Base-by-base conservation (phyloP, 2,329 filamentous ascomycete genomes). In the Conoideocrella luteorostrata region DNA sequence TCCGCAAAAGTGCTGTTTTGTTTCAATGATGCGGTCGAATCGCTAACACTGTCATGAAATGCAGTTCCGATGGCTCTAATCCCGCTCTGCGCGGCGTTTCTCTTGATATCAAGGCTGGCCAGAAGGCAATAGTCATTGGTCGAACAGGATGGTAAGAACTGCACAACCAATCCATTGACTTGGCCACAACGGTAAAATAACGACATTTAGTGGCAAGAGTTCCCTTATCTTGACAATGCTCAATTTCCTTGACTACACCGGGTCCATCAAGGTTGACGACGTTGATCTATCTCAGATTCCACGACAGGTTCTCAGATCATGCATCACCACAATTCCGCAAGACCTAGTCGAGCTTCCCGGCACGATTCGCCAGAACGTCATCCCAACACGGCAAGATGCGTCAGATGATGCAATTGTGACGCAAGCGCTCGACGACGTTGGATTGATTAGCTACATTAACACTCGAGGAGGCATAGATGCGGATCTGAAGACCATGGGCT, bases 321-420 rank as follows among this genome's bases (percentile, higher is more conserved):
- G 51, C 15, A 60, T 65, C n/a, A 50, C 61, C 5, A 53, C 54
- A 0, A 44, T 63, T 1, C 44, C 61, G 0, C 62, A 64, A 32
- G 61, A 63, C 12, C 47, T 54, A 2, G 39, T 52, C 7, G 41
- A 45, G 17, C 43, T 52, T 1, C 41, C 42, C 7, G 47, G 48
- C 9, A 45, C 46, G 4, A 21, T 50, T 4, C 45, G 46, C 5
- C 24, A 39, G 13, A 39, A 39, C 24, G 13, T 39, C 3, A 37
- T 22, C 9, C 34, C 18, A 37, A 12, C 21, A 6, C 6, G 10
- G 12, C n/a, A 32, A 32, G 3, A 11, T n/a, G 15, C 7, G 22
- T 18, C 22, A 34, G 9, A 26, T 12, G 47, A 53, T n/a, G 45
- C 36, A 4, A 23, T 13, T 11, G 44, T 53, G 4, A 39, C 39